Evolutionary conservation across 2,329 filamentous ascomycete species (phyloP).

Genomic region (Cercospora zeae-maydis): DNA sequence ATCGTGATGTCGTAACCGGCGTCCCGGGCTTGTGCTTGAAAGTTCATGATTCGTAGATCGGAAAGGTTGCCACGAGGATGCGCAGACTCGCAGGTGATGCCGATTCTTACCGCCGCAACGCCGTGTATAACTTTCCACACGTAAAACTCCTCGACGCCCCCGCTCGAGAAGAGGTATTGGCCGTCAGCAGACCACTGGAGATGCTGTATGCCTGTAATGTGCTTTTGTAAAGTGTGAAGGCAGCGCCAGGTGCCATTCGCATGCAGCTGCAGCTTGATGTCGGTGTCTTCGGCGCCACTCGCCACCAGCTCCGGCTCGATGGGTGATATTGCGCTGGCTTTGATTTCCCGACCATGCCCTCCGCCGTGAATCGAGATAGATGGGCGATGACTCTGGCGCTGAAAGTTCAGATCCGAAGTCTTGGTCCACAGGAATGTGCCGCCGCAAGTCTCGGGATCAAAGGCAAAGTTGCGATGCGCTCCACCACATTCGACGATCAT

Average conservation of each 20-base stretch:
- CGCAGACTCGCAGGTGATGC: conserved; percentile 51
- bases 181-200: conserved; percentile 68
- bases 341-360: conserved; percentile 84
- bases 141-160: conserved; percentile 83
- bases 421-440: conserved; percentile 72
- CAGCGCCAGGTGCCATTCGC: conserved; percentile 42
- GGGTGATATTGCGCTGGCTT: conserved; percentile 52
- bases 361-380: conserved; percentile 58
- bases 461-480: conserved; percentile 73
- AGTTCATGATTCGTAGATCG: conserved; percentile 79
- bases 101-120: conserved; percentile 51
- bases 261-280: conserved; percentile 67
- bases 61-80: conserved; percentile 50
- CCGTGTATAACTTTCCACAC: conserved; percentile 65
- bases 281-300: conserved; percentile 68
- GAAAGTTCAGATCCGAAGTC: conserved; percentile 41
- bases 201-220: conserved; percentile 79
- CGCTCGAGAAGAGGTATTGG: conserved; percentile 75
- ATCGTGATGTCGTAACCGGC: conserved; percentile 60
- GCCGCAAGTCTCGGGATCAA: conserved; percentile 38
- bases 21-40: conserved; percentile 53
- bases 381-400: conserved; percentile 19
- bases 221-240: conserved; percentile 66
- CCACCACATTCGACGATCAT: conserved; percentile 78
- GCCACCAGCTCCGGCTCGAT: conserved; percentile 49